A percentile compares a stretch with the other conserved stretches of the same genome.
Conservation (phyloP, 164 flowering plant genomes). For the Berberis vulgaris region DNA sequence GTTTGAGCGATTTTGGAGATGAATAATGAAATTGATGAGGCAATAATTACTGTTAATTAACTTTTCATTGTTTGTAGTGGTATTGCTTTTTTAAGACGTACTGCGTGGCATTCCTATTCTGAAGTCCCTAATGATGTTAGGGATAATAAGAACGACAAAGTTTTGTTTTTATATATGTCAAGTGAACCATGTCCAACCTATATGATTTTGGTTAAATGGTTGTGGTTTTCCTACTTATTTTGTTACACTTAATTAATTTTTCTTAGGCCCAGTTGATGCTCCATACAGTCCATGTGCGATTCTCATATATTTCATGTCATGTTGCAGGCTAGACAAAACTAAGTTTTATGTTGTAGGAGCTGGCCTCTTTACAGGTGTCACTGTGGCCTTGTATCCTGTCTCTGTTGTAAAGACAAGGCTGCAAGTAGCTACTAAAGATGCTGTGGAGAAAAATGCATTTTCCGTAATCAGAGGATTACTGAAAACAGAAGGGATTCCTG, state of each 20-base stretch:
- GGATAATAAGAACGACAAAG: too few relatives aligned
- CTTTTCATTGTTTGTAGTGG: too few relatives aligned
- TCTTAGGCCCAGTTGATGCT: not conserved
- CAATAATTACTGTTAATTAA: too few relatives aligned
- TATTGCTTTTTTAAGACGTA: too few relatives aligned
- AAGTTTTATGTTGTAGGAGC: constrained; percentile 93
- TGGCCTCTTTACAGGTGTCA: constrained; percentile 88
- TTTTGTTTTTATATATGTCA: too few relatives aligned
- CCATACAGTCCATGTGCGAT: not conserved
- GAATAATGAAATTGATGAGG: too few relatives aligned
- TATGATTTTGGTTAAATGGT: too few relatives aligned
- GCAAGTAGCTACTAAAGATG: constrained; percentile 78
- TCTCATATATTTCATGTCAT: constrained; percentile 7
- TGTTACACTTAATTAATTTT: not conserved
- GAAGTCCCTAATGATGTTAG: too few relatives aligned
- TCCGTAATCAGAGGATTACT: constrained; percentile 61
- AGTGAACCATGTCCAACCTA: too few relatives aligned
- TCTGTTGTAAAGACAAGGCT: constrained; percentile 90
- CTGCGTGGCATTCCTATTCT: too few relatives aligned
- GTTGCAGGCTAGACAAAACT: constrained; percentile 91
- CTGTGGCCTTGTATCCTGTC: constrained; percentile 85
- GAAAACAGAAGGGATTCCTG: constrained; percentile 78
- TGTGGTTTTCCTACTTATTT: not conserved
- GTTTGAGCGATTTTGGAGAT: too few relatives aligned
- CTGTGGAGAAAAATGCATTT: constrained; percentile 61